phyloP scores from a whole-genome alignment of 2,329 filamentous ascomycete genomes.

The Botrytis elliptica region DNA sequence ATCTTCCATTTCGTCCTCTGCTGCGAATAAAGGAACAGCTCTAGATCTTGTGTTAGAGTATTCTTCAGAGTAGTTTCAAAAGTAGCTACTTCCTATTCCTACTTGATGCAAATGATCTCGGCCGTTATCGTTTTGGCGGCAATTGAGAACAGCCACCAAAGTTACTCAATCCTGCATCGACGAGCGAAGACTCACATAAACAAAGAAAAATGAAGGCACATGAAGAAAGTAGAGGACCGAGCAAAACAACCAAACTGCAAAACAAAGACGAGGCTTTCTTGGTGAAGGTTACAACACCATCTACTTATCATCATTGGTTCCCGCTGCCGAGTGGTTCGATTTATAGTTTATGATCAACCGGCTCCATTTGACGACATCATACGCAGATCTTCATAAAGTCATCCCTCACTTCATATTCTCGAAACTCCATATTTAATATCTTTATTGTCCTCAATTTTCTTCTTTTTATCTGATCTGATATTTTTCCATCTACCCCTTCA shows the following conservation, averaged over 20 bases:
- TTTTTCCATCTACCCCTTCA: neutral
- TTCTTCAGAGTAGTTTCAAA: neutral
- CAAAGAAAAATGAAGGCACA: neutral
- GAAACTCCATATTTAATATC: neutral
- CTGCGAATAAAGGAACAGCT: neutral
- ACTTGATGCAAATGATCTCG: neutral
- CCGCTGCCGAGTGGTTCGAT: neutral
- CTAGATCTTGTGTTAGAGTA: neutral
- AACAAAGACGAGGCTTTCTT: neutral
- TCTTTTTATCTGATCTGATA: neutral
- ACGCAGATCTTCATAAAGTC: slow-evolving; percentile 1
- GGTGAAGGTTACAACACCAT: neutral
- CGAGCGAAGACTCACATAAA: neutral
- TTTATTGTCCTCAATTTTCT: neutral
- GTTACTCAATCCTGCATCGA: neutral
- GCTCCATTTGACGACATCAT: slow-evolving; percentile 6
- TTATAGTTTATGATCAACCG: neutral
- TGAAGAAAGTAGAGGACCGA: neutral
- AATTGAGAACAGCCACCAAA: slow-evolving; percentile 8
- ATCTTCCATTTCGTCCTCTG: neutral
- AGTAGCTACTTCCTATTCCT: too few species aligned
- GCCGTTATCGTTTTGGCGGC: neutral
- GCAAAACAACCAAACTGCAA: neutral
- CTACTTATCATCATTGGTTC: neutral
- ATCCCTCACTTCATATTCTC: neutral